These are phyloP conservation scores for Cordyceps cateniannulata DNA, from an alignment of 2,329 filamentous ascomycete species.

Conservation along the genomic window DNA sequence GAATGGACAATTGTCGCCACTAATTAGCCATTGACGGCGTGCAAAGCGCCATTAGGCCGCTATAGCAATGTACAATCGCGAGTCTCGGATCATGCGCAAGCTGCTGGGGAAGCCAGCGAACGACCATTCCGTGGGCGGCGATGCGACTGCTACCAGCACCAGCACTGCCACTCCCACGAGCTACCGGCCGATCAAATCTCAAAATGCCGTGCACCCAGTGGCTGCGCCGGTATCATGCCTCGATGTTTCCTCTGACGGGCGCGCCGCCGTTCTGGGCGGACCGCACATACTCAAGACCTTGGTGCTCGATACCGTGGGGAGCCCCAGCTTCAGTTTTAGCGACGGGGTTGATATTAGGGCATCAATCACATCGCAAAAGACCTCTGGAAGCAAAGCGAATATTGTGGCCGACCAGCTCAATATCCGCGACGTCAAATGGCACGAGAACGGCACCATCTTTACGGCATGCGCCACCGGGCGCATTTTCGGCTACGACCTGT, in stretches of 20 bases:
- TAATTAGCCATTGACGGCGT: conserved; percentile 26
- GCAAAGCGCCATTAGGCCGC: conserved; percentile 21
- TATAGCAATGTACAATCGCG: conserved; percentile 43
- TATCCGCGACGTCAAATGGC: conserved; percentile 57
- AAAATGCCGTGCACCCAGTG: conserved; percentile 47
- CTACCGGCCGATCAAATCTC: conserved; percentile 48
- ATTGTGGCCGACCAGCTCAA: conserved; percentile 50
- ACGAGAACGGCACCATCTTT: conserved; percentile 48
- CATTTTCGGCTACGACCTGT: conserved; percentile 58
- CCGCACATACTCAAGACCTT: conserved; percentile 56
- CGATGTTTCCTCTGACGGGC: conserved; percentile 51
- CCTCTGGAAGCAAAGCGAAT: conserved; percentile 34
- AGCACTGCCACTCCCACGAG: conserved; percentile 29
- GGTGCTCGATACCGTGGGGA: conserved; percentile 40
- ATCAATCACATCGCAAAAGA: conserved; percentile 44
- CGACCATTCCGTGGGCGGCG: conserved; percentile 40
- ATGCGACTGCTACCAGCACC: conserved; percentile 41
- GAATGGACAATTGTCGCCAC: conserved; percentile 1
- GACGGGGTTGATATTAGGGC: conserved; percentile 54
- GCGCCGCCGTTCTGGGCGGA: conserved; percentile 50
- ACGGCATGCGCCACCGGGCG: conserved; percentile 59
- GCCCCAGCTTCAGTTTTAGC: conserved; percentile 28
- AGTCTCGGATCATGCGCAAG: conserved; percentile 54
- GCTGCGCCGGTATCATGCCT: conserved; percentile 50
- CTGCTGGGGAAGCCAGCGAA: conserved; percentile 48